These are phyloP conservation scores for Boletus edulis DNA, from an alignment of 768 basidiomycete genomes.

Conservation along the genomic window DNA sequence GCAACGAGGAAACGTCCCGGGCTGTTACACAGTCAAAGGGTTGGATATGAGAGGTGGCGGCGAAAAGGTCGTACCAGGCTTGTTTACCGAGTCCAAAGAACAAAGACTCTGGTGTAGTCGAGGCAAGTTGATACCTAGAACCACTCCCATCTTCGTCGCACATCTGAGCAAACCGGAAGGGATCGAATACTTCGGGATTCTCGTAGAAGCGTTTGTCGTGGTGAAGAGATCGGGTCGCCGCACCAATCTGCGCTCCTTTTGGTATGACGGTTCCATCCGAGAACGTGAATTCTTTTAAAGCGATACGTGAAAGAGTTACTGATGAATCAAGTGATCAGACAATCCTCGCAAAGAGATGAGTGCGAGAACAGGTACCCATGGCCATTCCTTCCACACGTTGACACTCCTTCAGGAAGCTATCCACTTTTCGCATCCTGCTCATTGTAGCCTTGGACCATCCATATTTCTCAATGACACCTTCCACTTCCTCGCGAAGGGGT, in stretches of 20 bases:
- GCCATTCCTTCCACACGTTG: slow-evolving; percentile 1
- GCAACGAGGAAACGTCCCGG: background rate
- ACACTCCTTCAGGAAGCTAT: slow-evolving; percentile 9
- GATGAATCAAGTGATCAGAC: background rate
- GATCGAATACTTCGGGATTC: background rate
- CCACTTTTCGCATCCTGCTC: slow-evolving; percentile 5
- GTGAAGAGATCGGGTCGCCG: background rate
- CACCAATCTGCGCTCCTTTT: background rate
- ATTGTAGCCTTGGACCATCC: slow-evolving; percentile 1
- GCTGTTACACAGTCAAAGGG: background rate
- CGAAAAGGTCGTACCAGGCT: slow-evolving; percentile 1
- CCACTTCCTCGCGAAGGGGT: slow-evolving; percentile 6
- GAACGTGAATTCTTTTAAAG: slow-evolving; percentile 33
- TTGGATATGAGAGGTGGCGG: no score
- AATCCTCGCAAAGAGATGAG: background rate
- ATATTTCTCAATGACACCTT: background rate
- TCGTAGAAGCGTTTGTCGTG: slow-evolving; percentile 2
- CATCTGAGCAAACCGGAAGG: background rate
- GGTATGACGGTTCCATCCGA: slow-evolving; percentile 32
- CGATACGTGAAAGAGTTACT: slow-evolving; percentile 33
- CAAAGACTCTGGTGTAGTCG: slow-evolving; percentile 32
- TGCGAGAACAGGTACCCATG: background rate
- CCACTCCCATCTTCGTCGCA: background rate
- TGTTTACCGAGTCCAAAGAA: slow-evolving; percentile 34
- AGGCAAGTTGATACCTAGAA: slow-evolving; percentile 19